Evolutionary conservation across 23 red algal genomes (phyloP), one percentile per base, ranked within the genome.

Genomic region (Gracilaria domingensis): DNA sequence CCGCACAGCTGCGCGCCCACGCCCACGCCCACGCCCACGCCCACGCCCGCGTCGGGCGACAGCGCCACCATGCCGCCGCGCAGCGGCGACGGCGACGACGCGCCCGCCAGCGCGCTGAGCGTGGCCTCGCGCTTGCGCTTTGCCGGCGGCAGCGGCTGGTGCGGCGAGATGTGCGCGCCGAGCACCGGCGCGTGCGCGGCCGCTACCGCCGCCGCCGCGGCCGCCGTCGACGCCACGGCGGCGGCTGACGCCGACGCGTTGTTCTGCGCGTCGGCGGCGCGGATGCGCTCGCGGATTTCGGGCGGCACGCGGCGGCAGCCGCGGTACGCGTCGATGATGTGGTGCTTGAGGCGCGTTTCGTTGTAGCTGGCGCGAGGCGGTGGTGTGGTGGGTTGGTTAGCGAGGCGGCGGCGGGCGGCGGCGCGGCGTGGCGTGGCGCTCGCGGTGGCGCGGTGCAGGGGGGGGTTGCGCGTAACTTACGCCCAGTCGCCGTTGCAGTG

Each of bases 291-390:
- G 37, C 87, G 87, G 9, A 69, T 42, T n/a, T 90, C 87, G 45
- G 66, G 55, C n/a, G 87, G 64, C 25, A 90, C 74, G 60, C 76
- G 73, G 20, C 87, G 72, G 39, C 87, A 90, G 33, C 87, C 87
- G 64, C 87, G 87, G 33, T 90, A 79, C 8, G 55, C 53, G 77
- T 90, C 64, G 4, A 47, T 81, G 57, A 90, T 90, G 62, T 90
- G 87, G 47, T 90, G 37, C 56, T 90, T 90, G 58, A 90, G 87
- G 17, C 87, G 71, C 32, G 87, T 90, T 58, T 90, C 87, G 77
- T 90, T 90, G 45, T 67, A 90, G 20, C 87, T 90, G 51, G n/a
- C n/a, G n/a, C n/a, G n/a, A n/a, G n/a, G n/a, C 8, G 17, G 42
- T 45, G 44, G 50, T 66, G 37, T 45, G 6, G 8, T 49, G 12